These are phyloP conservation scores for Lichtheimia ornata DNA, from an alignment of 371 early-diverging fungal species.

Conservation along the genomic window DNA sequence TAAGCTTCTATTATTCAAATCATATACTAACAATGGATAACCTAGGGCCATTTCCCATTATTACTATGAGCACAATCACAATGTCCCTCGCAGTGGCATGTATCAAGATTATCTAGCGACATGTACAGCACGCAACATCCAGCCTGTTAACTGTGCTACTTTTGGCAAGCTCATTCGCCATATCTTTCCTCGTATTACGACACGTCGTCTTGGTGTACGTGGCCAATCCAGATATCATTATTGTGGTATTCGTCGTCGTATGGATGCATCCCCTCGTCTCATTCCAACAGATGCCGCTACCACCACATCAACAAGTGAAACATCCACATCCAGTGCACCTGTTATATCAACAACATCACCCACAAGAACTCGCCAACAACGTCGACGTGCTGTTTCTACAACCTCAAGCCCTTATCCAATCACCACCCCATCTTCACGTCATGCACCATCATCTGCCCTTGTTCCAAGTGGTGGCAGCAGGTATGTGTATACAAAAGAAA, in stretches of 20 bases:
- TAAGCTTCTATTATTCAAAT: no score
- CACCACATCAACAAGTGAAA: neutral
- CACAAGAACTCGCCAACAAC: neutral
- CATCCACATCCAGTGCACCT: neutral
- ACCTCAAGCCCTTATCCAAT: neutral
- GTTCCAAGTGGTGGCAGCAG: no score
- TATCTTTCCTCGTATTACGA: conserved; percentile 63
- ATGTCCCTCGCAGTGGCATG: conserved; percentile 63
- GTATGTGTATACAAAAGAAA: no score
- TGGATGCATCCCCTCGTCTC: neutral
- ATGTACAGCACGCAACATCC: conserved; percentile 35
- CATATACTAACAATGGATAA: no score
- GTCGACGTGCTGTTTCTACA: neutral
- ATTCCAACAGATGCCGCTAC: neutral
- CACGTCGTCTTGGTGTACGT: conserved; percentile 63
- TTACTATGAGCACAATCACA: conserved; percentile 49
- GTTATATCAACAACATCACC: neutral
- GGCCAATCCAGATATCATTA: conserved; percentile 68
- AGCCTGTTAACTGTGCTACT: conserved; percentile 67
- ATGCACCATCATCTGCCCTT: neutral
- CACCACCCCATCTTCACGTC: neutral
- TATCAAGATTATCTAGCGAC: conserved; percentile 60
- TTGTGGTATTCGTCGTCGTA: conserved; percentile 47
- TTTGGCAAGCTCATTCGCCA: conserved; percentile 69
- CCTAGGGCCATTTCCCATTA: conserved; percentile 28